Evolutionary conservation across 257 asterid species (phyloP).

Genomic region (Coffea eugenioides): DNA sequence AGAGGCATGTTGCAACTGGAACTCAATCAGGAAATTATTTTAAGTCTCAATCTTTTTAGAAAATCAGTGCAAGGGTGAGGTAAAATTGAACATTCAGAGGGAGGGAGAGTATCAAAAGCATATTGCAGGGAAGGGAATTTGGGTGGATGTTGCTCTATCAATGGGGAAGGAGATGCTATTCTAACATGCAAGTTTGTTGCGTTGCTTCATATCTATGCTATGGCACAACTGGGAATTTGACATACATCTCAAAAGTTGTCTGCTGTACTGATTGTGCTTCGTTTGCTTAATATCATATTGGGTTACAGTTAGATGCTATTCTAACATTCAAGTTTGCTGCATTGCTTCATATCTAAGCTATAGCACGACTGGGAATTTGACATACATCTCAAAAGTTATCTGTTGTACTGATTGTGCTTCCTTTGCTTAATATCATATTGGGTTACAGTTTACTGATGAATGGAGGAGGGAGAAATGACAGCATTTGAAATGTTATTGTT

Average conservation of each 20-base stretch:
- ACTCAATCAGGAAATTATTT: not conserved
- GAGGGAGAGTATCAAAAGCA: not conserved
- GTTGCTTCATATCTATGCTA: not conserved
- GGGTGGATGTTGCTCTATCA: not conserved
- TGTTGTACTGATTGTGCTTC: not conserved
- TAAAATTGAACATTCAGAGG: not conserved
- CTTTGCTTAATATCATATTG: not conserved
- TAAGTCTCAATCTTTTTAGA: not conserved
- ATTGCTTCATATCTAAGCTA: not conserved
- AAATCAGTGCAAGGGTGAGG: not conserved
- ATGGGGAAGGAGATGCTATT: not conserved
- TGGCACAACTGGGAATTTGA: not conserved
- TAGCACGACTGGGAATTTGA: not conserved
- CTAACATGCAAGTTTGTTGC: not conserved
- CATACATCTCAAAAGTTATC: not conserved
- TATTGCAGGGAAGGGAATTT: not conserved
- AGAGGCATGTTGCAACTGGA: not conserved
- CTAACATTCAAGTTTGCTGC: not conserved
- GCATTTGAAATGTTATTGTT: slow-evolving; percentile 20
- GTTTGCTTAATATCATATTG: not conserved
- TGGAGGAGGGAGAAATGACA: slow-evolving; percentile 11
- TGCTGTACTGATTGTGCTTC: not conserved
- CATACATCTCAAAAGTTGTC: not conserved
- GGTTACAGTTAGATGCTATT: not conserved
- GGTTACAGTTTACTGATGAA: slow-evolving; percentile 4